Evolutionary conservation across 192 early-diverging fungal species (phyloP).

Genomic region (Chytriomyces sp.): DNA sequence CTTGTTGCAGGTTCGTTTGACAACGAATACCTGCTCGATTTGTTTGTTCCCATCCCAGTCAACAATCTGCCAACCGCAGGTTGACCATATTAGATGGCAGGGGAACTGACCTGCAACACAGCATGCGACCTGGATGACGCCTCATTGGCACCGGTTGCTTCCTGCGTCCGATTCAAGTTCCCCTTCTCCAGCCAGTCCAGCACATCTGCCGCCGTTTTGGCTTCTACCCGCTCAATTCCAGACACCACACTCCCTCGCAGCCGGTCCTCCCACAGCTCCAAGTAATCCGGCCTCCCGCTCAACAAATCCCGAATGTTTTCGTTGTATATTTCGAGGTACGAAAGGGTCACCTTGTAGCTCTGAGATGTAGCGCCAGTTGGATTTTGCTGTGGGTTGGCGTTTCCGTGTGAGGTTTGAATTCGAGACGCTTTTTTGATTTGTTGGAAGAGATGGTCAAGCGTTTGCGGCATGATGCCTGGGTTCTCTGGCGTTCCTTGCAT

Average conservation of each 20-base stretch:
- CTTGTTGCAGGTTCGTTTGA: conserved; percentile 28
- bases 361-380: not conserved
- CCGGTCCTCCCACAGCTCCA: conserved; percentile 79
- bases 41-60: not conserved
- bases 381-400: not conserved
- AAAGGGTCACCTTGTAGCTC: conserved; percentile 46
- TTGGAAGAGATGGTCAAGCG: conserved; percentile 70
- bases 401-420: conserved; percentile 8
- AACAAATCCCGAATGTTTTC: conserved; percentile 69
- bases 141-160: conserved; percentile 75
- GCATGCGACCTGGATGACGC: conserved; percentile 78
- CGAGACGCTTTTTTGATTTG: conserved; percentile 39
- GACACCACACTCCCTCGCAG: conserved; percentile 67
- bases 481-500: conserved; percentile 69
- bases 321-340: conserved; percentile 66
- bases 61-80: too few relatives aligned
- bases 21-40: conserved; percentile 33
- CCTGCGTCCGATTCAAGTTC: conserved; percentile 76
- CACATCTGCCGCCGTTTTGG: conserved; percentile 65
- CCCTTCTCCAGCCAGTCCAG: conserved; percentile 57
- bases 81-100: not conserved
- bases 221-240: conserved; percentile 64
- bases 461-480: conserved; percentile 72
- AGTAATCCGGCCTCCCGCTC: conserved; percentile 48
- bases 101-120: conserved; percentile 65